phyloP scores from a whole-genome alignment of 1,284 basidiomycete species.

The Sporisorium sorghi region DNA sequence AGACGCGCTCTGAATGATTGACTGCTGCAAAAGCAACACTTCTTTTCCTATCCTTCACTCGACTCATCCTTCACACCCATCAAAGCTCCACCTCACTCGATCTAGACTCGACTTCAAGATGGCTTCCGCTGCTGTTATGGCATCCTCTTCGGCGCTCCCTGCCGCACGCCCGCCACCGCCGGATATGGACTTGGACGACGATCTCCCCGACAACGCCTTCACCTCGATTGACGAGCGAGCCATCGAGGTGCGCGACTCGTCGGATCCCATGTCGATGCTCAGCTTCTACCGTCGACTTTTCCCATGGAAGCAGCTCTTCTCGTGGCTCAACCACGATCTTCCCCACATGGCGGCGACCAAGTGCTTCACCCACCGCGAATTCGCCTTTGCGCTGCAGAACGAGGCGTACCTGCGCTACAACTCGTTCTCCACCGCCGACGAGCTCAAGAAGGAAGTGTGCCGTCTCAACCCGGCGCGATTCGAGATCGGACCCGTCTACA shows the following conservation, averaged over 20 bases:
- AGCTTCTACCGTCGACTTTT: conserved; percentile 91
- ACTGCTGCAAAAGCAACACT: conserved; percentile 4
- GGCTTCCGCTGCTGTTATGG: conserved; percentile 50
- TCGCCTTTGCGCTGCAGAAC: conserved; percentile 92
- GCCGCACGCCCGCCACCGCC: conserved; percentile 58
- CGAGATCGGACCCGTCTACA: conserved; percentile 96
- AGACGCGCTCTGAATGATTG: conserved; percentile 6
- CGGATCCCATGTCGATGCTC: conserved; percentile 79
- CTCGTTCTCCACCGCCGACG: conserved; percentile 85
- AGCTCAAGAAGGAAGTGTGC: conserved; percentile 84
- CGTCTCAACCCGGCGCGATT: conserved; percentile 75
- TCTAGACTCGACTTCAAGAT: conserved; percentile 18
- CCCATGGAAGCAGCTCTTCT: conserved; percentile 91
- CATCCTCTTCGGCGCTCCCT: conserved; percentile 37
- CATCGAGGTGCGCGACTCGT: conserved; percentile 70
- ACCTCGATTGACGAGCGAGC: conserved; percentile 55
- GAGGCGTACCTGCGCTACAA: conserved; percentile 94
- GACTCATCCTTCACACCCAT: too few relatives aligned
- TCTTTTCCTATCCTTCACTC: too few relatives aligned
- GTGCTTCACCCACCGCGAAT: conserved; percentile 79
- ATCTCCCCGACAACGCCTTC: conserved; percentile 53
- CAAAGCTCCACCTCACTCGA: not conserved
- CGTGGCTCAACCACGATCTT: conserved; percentile 92
- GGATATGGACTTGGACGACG: conserved; percentile 54
- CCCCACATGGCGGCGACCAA: conserved; percentile 75